Percentiles rank a stretch among this genome's conserved stretches.
phyloP scores from a whole-genome alignment of 306 rosid species.

The Mucuna pruriens region DNA sequence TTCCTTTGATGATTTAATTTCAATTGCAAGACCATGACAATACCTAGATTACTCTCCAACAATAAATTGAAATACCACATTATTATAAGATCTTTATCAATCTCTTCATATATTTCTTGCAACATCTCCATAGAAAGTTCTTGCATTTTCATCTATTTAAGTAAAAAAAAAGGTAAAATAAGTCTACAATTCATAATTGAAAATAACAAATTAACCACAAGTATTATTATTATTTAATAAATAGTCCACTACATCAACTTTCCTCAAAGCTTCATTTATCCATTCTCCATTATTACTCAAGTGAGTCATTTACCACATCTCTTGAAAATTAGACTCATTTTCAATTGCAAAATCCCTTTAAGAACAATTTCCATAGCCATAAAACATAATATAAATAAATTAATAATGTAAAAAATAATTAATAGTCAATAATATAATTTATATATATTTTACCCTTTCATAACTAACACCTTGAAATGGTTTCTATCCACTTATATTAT shows the following conservation, averaged over 20 bases:
- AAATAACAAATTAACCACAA: neutral
- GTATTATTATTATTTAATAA: neutral
- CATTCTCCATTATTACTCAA: neutral
- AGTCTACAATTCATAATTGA: no score
- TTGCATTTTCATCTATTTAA: neutral
- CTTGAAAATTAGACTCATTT: neutral
- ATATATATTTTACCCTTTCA: neutral
- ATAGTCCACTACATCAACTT: neutral
- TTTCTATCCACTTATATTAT: neutral
- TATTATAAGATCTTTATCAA: neutral
- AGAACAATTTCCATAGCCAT: neutral
- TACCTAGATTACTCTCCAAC: neutral
- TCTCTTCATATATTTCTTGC: neutral
- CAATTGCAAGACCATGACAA: neutral
- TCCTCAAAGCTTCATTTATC: neutral
- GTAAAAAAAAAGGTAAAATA: neutral
- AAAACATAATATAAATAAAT: neutral
- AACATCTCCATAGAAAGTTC: neutral
- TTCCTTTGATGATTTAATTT: neutral
- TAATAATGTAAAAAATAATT: neutral
- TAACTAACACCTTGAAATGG: conserved; percentile 2
- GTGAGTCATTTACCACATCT: neutral
- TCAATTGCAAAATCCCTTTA: neutral
- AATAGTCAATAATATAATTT: neutral
- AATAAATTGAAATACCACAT: neutral